These are phyloP conservation scores for Tympanopsis confertula DNA, from an alignment of 2,329 filamentous ascomycete species.

Conservation along the genomic window DNA sequence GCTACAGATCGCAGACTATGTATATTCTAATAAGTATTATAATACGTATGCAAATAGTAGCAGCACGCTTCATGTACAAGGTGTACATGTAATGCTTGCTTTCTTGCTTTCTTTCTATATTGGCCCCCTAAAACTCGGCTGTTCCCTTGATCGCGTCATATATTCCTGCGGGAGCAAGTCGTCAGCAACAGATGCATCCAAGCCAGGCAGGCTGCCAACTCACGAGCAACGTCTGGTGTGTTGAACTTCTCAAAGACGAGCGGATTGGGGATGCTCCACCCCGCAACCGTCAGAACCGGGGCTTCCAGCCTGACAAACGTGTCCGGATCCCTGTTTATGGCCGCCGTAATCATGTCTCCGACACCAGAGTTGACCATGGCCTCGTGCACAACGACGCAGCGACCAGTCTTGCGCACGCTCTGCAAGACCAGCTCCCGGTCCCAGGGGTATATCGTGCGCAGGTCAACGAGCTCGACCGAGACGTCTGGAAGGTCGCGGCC, in stretches of 20 bases:
- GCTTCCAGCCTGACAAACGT: conserved; percentile 78
- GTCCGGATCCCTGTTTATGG: conserved; percentile 65
- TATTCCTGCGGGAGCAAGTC: conserved; percentile 35
- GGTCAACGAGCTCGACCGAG: conserved; percentile 73
- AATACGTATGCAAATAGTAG: no score
- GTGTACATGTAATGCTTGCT: no score
- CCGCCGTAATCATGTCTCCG: conserved; percentile 78
- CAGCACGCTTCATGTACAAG: no score
- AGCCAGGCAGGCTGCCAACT: conserved; percentile 27
- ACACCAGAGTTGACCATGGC: conserved; percentile 83
- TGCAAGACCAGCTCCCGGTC: conserved; percentile 69
- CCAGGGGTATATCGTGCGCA: conserved; percentile 86
- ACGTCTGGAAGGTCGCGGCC: conserved; percentile 65
- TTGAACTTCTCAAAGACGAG: conserved; percentile 71
- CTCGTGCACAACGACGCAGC: conserved; percentile 82
- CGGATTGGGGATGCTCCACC: conserved; percentile 79
- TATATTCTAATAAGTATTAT: no score
- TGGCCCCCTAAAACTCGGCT: conserved; percentile 46
- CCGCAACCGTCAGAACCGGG: conserved; percentile 72
- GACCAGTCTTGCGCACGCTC: conserved; percentile 77
- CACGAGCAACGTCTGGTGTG: conserved; percentile 76
- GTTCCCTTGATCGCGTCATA: conserved; percentile 61
- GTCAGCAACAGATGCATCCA: not conserved
- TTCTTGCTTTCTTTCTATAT: no score
- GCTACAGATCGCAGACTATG: no score